Evolutionary conservation across 1,284 basidiomycete species (phyloP).

Genomic region (Irpex sp.): DNA sequence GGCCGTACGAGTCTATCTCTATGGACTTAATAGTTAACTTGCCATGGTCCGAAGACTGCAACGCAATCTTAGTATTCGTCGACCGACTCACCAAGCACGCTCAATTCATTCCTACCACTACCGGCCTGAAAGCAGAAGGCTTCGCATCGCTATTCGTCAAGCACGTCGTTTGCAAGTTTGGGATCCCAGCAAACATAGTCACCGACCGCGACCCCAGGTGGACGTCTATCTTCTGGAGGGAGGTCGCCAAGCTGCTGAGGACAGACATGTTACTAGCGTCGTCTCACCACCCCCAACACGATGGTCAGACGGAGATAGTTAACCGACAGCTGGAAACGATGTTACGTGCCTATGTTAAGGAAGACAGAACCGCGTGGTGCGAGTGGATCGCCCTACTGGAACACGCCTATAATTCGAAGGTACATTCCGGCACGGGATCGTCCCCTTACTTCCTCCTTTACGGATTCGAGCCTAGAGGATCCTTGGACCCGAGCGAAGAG

Average conservation of each 20-base stretch:
- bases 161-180: conserved; percentile 18
- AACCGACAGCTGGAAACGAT: conserved; percentile 15
- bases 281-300: conserved; percentile 19
- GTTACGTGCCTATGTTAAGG: background rate
- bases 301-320: conserved; percentile 17
- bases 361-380: background rate
- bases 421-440: background rate
- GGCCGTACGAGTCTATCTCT: conserved; percentile 21
- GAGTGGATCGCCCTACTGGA: background rate
- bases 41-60: background rate
- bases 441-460: background rate
- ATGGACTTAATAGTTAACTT: background rate
- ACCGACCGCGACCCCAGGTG: conserved; percentile 27
- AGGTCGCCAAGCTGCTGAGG: conserved; percentile 9
- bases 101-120: conserved; percentile 16
- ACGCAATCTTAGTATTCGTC: background rate
- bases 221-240: conserved; percentile 23
- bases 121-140: conserved; percentile 6
- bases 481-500: background rate
- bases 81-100: too few species aligned
- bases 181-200: conserved; percentile 23
- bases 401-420: background rate
- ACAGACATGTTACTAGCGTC: conserved; percentile 20
- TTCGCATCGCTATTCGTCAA: conserved; percentile 19
- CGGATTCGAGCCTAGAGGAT: background rate